Evolutionary conservation across 352 stramenopile species (phyloP), one percentile per base, ranked within the genome.

Genomic region (Pythium vanterpoolii): DNA sequence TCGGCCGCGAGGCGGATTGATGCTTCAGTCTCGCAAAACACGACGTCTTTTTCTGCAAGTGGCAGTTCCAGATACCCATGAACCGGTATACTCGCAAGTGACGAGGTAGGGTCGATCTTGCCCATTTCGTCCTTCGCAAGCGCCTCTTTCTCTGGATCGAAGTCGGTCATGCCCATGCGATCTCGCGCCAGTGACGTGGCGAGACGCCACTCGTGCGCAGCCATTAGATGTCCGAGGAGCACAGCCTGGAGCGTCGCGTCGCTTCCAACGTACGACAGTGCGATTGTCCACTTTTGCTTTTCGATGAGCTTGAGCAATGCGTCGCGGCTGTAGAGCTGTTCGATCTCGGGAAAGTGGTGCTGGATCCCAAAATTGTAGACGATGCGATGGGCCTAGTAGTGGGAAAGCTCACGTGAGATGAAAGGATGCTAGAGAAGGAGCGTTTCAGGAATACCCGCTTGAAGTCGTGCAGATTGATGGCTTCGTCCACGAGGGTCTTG

Each of bases 301-400:
- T 87, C 74, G 33, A 87, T 81, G n/a, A 90, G 67, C 45, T 75
- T 72, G 24, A 79, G 45, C 18, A 88, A 47, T 34, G 71, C 69
- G 46, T 90, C 79, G 19, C 76, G 75, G 36, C 68, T 84, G 64
- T 87, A 88, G 14, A 90, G 58, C n/a, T 73, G 68, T 28, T 88
- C 79, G 40, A 89, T 77, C 31, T 86, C 72, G 18, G 79, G 77
- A 45, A 77, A 89, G 19, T 74, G 45, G 45, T 71, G 55, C 58
- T 86, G 77, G 16, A 87, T 57, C 34, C 60, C 56, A 45, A 82
- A 77, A 33, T 70, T 81, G 44, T 68, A 64, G 18, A 89, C 79
- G 10, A 89, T 60, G 19, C 75, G 75, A 67, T 89, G 73, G 0
- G 79, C 79, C 79, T 89, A 54, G n/a, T 5, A 44, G 47, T 9